These are phyloP conservation scores for Penicillium bovifimosum DNA, from an alignment of 495 filamentous ascomycete species.

Conservation along the genomic window DNA sequence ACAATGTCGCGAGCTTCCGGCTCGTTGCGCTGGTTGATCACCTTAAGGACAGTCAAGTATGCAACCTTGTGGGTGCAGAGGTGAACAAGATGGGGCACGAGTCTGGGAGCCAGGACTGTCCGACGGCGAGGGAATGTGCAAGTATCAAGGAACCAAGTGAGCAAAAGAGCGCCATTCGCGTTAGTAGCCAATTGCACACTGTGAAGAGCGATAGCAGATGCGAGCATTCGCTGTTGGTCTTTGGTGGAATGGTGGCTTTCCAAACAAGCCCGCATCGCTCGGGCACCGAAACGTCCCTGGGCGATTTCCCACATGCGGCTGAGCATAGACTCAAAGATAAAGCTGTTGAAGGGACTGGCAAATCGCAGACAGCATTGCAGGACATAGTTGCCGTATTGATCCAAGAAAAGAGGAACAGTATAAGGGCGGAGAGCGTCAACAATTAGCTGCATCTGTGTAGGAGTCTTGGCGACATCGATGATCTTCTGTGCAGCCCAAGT, in stretches of 20 bases:
- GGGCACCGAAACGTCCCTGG: conserved; percentile 88
- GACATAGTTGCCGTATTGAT: conserved; percentile 98
- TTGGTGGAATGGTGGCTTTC: conserved; percentile 95
- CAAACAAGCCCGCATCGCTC: conserved; percentile 94
- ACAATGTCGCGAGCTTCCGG: conserved; percentile 89
- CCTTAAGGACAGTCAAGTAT: conserved; percentile 94
- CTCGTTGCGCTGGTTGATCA: conserved; percentile 97
- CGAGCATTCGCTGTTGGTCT: conserved; percentile 92
- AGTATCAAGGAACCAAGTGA: conserved; percentile 98
- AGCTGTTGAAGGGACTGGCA: conserved; percentile 80
- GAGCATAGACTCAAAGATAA: conserved; percentile 97
- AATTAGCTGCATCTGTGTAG: conserved; percentile 76
- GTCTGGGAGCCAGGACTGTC: conserved; percentile 83
- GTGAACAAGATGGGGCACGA: conserved; percentile 94
- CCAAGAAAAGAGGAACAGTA: conserved; percentile 83
- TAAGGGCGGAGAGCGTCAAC: conserved; percentile 79
- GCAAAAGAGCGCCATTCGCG: conserved; percentile 85
- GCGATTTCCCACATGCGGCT: conserved; percentile 90
- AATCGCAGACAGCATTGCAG: conserved; percentile 94
- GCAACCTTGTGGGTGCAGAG: conserved; percentile 98
- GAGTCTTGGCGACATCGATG: conserved; percentile 87
- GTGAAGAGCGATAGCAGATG: conserved; percentile 89
- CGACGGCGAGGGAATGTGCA: conserved; percentile 92
- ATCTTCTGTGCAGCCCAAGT: conserved; percentile 99
- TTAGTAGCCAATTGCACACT: conserved; percentile 96